These are phyloP conservation scores for peach (Prunus persica) DNA, from an alignment of 306 rosid genomes.

Conservation along the genomic window Prunus_persica_NCBIv2 NC_034015.1:17993501-17994000, in stretches of 20 bases:
- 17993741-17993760: constrained; percentile 41
- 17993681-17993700: constrained; percentile 36
- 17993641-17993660: constrained; percentile 47
- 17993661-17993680: constrained; percentile 37
- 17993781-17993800: constrained; percentile 45
- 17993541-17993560: background rate
- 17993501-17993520: background rate
- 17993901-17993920: constrained; percentile 28
- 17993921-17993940: constrained; percentile 30
- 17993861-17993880: constrained; percentile 42
- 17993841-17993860: constrained; percentile 43
- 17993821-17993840: constrained; percentile 45
- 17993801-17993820: constrained; percentile 43
- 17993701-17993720: constrained; percentile 38
- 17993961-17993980: constrained; percentile 31
- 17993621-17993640: constrained; percentile 41
- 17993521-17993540: background rate
- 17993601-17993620: constrained; percentile 40
- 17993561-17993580: constrained; percentile 4
- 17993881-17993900: constrained; percentile 32
- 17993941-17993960: constrained; percentile 21
- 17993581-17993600: constrained; percentile 8
- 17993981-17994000: constrained; percentile 26
- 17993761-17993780: constrained; percentile 38
- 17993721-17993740: constrained; percentile 36